Conservation (phyloP, 2,329 filamentous ascomycete genomes). For the Paramyrothecium roridum region DNA sequence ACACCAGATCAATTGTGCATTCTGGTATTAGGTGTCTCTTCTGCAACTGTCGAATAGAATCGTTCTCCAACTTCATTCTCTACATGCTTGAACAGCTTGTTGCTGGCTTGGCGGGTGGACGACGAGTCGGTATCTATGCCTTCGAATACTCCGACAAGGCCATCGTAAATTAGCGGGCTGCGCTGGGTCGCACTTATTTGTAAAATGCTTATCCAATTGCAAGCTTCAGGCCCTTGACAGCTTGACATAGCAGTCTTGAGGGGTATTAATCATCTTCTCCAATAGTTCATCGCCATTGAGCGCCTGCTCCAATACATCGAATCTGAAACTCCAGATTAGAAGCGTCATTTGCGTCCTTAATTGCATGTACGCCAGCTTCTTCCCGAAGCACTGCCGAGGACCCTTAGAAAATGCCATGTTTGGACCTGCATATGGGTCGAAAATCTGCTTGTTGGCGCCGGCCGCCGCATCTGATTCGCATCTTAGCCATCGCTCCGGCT, state of each 20-base stretch:
- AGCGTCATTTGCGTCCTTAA: constrained; percentile 30
- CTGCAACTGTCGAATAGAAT: not conserved
- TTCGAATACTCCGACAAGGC: too few relatives aligned
- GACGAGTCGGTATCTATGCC: too few relatives aligned
- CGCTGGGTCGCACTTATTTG: too few relatives aligned
- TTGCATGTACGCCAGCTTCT: constrained; percentile 30
- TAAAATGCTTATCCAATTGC: not conserved
- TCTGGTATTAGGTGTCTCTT: too few relatives aligned
- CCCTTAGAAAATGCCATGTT: constrained; percentile 32
- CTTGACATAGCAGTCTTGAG: constrained; percentile 21
- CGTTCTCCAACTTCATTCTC: not conserved
- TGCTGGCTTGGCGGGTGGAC: too few relatives aligned
- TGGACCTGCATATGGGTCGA: constrained; percentile 29
- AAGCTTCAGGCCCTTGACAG: constrained; percentile 5
- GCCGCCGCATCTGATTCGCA: constrained; percentile 2
- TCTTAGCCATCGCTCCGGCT: constrained; percentile 34
- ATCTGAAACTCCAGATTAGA: constrained; percentile 35
- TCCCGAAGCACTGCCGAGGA: constrained; percentile 33
- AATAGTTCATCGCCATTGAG: constrained; percentile 14
- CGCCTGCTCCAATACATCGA: constrained; percentile 11
- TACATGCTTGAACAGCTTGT: too few relatives aligned
- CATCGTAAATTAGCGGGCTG: too few relatives aligned
- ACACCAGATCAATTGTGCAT: too few relatives aligned
- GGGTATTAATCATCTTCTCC: constrained; percentile 20
- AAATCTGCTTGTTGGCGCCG: constrained; percentile 13